phyloP scores from a whole-genome alignment of 306 rosid genomes.

The Pachyrhizus erosus region DNA sequence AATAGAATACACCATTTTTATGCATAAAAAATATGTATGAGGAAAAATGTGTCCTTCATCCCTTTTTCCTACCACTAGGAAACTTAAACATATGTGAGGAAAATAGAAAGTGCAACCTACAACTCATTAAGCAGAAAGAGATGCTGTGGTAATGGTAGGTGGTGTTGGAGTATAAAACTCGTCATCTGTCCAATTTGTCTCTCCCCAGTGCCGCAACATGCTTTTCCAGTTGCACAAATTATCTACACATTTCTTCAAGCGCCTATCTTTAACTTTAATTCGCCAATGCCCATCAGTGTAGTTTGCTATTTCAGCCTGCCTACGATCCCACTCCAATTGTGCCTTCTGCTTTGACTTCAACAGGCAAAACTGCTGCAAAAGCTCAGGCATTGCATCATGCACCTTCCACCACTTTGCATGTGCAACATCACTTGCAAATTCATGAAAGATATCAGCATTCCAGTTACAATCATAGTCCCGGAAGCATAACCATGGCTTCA shows the following conservation, averaged over 20 bases:
- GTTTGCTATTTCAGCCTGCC: constrained; percentile 74
- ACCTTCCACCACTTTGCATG: constrained; percentile 91
- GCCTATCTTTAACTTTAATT: constrained; percentile 61
- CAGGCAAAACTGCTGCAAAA: constrained; percentile 81
- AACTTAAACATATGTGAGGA: background rate
- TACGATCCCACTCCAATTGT: constrained; percentile 86
- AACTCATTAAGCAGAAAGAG: constrained; percentile 49
- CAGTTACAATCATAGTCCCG: constrained; percentile 94
- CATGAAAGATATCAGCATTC: constrained; percentile 80
- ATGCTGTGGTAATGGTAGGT: constrained; percentile 51
- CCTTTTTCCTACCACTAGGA: constrained; percentile 25
- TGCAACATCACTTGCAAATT: constrained; percentile 92
- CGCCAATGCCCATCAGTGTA: constrained; percentile 88
- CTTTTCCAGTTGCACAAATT: constrained; percentile 80
- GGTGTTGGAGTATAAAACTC: constrained; percentile 60
- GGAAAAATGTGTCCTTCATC: background rate
- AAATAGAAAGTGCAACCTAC: constrained; percentile 9
- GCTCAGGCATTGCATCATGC: constrained; percentile 89
- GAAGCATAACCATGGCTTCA: constrained; percentile 92
- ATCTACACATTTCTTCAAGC: constrained; percentile 77
- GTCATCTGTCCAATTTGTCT: constrained; percentile 91
- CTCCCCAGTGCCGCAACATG: constrained; percentile 97
- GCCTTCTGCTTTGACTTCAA: constrained; percentile 90
- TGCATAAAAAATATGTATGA: constrained; percentile 33
- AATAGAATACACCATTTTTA: constrained; percentile 34